Evolutionary conservation across 371 early-diverging fungal genomes (phyloP), one percentile per base, ranked within the genome.

Genomic region (Mortierella sp.): DNA sequence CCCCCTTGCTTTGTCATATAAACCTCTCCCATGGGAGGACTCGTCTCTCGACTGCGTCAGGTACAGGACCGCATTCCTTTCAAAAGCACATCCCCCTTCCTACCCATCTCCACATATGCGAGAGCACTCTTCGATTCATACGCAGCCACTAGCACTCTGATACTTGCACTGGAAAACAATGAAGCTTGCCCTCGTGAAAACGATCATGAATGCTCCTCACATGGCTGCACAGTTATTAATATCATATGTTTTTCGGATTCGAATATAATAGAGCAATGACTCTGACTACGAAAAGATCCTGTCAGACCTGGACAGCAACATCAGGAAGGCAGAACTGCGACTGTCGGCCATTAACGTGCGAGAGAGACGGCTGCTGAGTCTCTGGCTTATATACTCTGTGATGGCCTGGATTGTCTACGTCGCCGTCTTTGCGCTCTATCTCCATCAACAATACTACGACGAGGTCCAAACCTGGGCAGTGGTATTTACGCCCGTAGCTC

Each of bases 221-320:
- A 5, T 4, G 11, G 50, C 43, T 49, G 28, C 44, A 50, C 4
- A 43, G 53, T 63, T 70, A 61, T 69, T 61, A 59, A 56, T 64
- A 55, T 37, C 53, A 48, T 9, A 31, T 50, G 14, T 42, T 34
- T 55, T 50, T 21, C 57, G 15, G 32, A 21, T 23, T 21, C 42
- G 2, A 39, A 9, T 34, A 31, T 27, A 52, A 56, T 60, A 80
- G 75, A 60, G 64, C 58, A 61, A 81, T 51, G 86, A 90, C 42
- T 82, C 82, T 48, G 91, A 93, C 76, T 95, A 87, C 72, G 95
- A 95, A 81, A 84, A 90, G 70, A 86, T 94, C 28, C 84, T 96
- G 6, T 89, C 91, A 5, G 87, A 87, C 41, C 83, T 96, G 11
- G 95, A 94, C 78, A 84, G 80, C 42, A 85, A 90, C 27, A 92